Percentiles rank a stretch among this genome's conserved stretches.
These are phyloP conservation scores for Priceomyces fermenticarens DNA, from an alignment of 805 yeast species.

Conservation along the genomic window DNA sequence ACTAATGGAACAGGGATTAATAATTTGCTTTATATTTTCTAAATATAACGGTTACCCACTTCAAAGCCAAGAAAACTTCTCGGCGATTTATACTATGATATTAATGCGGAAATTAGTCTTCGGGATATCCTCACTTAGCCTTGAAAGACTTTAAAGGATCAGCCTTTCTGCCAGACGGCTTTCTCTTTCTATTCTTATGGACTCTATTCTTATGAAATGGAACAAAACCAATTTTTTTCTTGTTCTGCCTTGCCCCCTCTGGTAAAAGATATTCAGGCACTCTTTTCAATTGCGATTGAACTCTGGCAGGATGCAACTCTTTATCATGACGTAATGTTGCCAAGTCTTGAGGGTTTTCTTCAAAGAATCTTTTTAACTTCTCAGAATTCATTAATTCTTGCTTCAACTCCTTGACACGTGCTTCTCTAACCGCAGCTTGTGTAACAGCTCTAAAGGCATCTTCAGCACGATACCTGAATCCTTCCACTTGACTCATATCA, in stretches of 20 bases:
- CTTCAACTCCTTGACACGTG: slow-evolving; percentile 84
- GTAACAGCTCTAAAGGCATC: slow-evolving; percentile 97
- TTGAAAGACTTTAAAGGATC: slow-evolving; percentile 62
- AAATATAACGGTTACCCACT: no score
- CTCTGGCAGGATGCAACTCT: slow-evolving; percentile 77
- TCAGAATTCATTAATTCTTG: slow-evolving; percentile 85
- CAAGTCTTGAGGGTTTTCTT: slow-evolving; percentile 95
- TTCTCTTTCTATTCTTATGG: slow-evolving; percentile 39
- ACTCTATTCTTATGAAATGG: slow-evolving; percentile 63
- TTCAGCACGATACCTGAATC: slow-evolving; percentile 93
- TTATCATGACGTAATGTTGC: slow-evolving; percentile 87
- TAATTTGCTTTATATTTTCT: no score
- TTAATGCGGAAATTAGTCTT: no score
- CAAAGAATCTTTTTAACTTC: slow-evolving; percentile 89
- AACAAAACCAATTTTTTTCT: slow-evolving; percentile 61
- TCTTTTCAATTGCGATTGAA: slow-evolving; percentile 81
- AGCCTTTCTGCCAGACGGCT: slow-evolving; percentile 38
- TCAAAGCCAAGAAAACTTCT: no score
- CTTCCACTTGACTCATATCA: slow-evolving; percentile 88
- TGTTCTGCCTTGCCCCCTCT: slow-evolving; percentile 59
- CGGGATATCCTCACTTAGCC: slow-evolving; percentile 7
- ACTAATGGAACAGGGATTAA: no score
- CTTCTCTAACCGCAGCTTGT: slow-evolving; percentile 84
- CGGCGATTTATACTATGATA: no score
- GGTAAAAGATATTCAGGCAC: slow-evolving; percentile 93